These are phyloP conservation scores for Delitschia confertaspora DNA, from an alignment of 495 filamentous ascomycete genomes.

Conservation along the genomic window DNA sequence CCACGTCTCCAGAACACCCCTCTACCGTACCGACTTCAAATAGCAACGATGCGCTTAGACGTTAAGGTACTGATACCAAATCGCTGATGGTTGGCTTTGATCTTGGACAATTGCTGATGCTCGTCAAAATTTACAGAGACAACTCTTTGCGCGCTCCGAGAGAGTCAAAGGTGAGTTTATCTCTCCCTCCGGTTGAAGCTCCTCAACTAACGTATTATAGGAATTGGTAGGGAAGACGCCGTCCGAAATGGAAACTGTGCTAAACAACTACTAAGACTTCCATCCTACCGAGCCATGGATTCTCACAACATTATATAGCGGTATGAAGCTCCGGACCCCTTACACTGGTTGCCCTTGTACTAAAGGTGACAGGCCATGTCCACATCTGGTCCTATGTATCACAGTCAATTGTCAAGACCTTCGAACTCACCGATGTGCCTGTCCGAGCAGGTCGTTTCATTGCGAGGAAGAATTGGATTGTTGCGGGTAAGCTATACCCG, in stretches of 20 bases:
- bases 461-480: constrained; percentile 98
- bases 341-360: neutral
- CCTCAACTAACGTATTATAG: constrained; percentile 14
- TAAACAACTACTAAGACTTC: constrained; percentile 21
- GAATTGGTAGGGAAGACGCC: constrained; percentile 20
- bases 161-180: constrained; percentile 26
- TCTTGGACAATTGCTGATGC: constrained; percentile 2
- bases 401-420: constrained; percentile 95
- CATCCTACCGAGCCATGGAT: constrained; percentile 46
- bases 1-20: constrained; percentile 24
- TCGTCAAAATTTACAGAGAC: constrained; percentile 19
- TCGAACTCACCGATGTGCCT: constrained; percentile 97
- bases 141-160: constrained; percentile 31
- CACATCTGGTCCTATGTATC: constrained; percentile 99
- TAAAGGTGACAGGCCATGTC: constrained; percentile 61
- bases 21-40: constrained; percentile 5
- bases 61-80: constrained; percentile 23
- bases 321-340: constrained; percentile 41
- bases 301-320: constrained; percentile 90
- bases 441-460: constrained; percentile 95
- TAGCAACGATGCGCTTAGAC: constrained; percentile 29
- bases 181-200: neutral
- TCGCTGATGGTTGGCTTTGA: neutral
- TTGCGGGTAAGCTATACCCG: constrained; percentile 53
- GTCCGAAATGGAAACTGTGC: neutral